These are phyloP conservation scores for Aspergillus egyptiacus DNA, from an alignment of 495 filamentous ascomycete genomes.

Conservation along the genomic window DNA sequence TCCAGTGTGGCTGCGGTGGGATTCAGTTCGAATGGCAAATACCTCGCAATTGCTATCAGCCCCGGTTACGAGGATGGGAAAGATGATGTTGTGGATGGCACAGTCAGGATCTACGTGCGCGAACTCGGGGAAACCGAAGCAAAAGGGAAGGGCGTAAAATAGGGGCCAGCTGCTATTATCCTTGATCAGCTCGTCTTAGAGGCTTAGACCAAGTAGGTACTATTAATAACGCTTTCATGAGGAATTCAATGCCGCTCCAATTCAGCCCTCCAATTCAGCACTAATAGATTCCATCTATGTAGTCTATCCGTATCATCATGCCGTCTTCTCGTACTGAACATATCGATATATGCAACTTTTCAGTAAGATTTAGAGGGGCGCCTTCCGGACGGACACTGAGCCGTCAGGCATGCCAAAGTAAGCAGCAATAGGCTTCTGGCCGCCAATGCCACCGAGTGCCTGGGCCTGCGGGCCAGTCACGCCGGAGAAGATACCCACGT, in stretches of 20 bases:
- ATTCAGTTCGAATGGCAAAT: constrained; percentile 75
- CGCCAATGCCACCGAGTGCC: constrained; percentile 54
- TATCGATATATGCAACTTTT: not conserved
- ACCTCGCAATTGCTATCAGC: constrained; percentile 76
- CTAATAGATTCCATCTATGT: constrained; percentile 6
- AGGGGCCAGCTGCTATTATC: constrained; percentile 10
- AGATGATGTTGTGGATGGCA: constrained; percentile 64
- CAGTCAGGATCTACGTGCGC: constrained; percentile 70
- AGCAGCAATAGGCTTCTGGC: constrained; percentile 85
- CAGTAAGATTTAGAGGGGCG: constrained; percentile 21
- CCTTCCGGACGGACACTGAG: constrained; percentile 49
- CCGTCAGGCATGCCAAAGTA: constrained; percentile 93
- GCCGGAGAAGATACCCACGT: constrained; percentile 86
- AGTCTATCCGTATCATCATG: constrained; percentile 19
- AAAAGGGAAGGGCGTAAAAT: constrained; percentile 73
- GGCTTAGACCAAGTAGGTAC: constrained; percentile 4
- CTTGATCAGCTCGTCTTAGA: too few species aligned
- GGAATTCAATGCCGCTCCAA: not conserved
- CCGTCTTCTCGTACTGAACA: not conserved
- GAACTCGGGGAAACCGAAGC: constrained; percentile 84
- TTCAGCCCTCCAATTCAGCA: constrained; percentile 9
- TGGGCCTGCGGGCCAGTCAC: constrained; percentile 63
- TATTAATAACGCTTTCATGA: not conserved
- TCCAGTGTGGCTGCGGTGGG: constrained; percentile 69
- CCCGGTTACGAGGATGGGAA: constrained; percentile 90